Base-by-base conservation (phyloP, 2,329 filamentous ascomycete genomes). In the Westerdykella aurantiaca region DNA sequence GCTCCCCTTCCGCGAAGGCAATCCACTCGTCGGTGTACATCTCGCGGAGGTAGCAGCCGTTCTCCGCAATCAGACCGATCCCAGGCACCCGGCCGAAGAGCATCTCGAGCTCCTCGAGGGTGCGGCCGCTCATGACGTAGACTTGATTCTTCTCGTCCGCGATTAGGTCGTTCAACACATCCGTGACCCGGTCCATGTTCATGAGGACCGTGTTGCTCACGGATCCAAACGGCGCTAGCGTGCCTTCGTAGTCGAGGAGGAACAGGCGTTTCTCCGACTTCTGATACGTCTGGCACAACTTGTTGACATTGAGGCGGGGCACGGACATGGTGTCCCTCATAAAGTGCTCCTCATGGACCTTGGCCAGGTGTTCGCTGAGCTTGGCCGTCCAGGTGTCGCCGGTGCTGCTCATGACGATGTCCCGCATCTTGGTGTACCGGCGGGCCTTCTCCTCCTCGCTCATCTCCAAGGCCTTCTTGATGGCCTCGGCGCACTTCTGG, bases 241-340 rank as follows among this genome's bases (percentile, higher is more conserved):
- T 97, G 37, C 89, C 91, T 66, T 97, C 91, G 60, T 95, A 95
- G 61, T 97, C 91, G 37, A 97, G 75, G 51, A 97, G 83, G 67
- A 97, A 93, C 2, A 97, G 75, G 13, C 90, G 82, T 16, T 80
- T 79, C 34, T 80, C 67, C 0, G 86, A 79, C 7, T 72, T 64
- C 47, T 77, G 72, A 66, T 96, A 97, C 48, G 80, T 76, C 38
- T 80, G 71, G 2, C 76, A 70, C 1, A 96, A 72, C 1, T 74
- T 70, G 35, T 73, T 78, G 17, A 90, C 70, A 2, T 86, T 90
- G 3, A 97, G 75, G 1, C 93, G 85, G 16, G 93, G 91, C 9
- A 96, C 87, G 0, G 88, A 86, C 34, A 86, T 87, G 44, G 88
- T 88, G 55, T 94, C 87, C 39, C 88, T 87, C 50, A 82, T 79